These are phyloP conservation scores for Geotrichum europaeum DNA, from an alignment of 1,139 yeast species.

Conservation along the genomic window DNA sequence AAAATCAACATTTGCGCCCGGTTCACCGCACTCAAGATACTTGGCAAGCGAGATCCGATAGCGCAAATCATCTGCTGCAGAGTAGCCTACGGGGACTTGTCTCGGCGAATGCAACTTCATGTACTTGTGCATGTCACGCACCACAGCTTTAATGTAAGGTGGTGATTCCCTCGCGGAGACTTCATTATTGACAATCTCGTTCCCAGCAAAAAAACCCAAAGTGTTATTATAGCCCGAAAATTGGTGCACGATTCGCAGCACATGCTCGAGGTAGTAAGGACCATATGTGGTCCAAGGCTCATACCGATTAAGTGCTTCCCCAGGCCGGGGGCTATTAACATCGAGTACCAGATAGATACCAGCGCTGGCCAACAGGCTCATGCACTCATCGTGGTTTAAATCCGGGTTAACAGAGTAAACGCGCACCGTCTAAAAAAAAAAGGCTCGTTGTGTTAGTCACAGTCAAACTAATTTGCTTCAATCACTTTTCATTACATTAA, in stretches of 20 bases:
- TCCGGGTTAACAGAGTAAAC: slow-evolving; percentile 73
- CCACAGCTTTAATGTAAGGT: slow-evolving; percentile 77
- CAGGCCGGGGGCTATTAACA: slow-evolving; percentile 68
- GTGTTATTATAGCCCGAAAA: slow-evolving; percentile 78
- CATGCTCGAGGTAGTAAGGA: slow-evolving; percentile 59
- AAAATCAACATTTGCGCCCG: slow-evolving; percentile 68
- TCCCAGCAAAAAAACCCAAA: slow-evolving; percentile 89
- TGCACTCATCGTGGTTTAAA: slow-evolving; percentile 78
- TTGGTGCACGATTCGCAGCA: slow-evolving; percentile 75
- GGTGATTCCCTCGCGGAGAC: slow-evolving; percentile 57
- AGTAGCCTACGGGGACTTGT: slow-evolving; percentile 82
- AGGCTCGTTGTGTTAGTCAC: slow-evolving; percentile 21
- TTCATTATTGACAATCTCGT: slow-evolving; percentile 82
- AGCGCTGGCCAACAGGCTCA: slow-evolving; percentile 77
- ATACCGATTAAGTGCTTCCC: slow-evolving; percentile 65
- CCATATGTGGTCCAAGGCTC: slow-evolving; percentile 69
- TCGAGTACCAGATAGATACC: slow-evolving; percentile 86
- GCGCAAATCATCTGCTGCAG: slow-evolving; percentile 77
- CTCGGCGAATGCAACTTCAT: slow-evolving; percentile 63
- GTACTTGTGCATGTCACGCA: slow-evolving; percentile 84
- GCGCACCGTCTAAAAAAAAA: slow-evolving; percentile 29
- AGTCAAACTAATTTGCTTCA: slow-evolving; percentile 16
- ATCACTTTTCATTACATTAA: slow-evolving; percentile 46
- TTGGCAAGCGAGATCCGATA: slow-evolving; percentile 72
- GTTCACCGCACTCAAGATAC: slow-evolving; percentile 67